phyloP scores from a whole-genome alignment of 2,329 filamentous ascomycete genomes.

The Ophiostoma sp. region DNA sequence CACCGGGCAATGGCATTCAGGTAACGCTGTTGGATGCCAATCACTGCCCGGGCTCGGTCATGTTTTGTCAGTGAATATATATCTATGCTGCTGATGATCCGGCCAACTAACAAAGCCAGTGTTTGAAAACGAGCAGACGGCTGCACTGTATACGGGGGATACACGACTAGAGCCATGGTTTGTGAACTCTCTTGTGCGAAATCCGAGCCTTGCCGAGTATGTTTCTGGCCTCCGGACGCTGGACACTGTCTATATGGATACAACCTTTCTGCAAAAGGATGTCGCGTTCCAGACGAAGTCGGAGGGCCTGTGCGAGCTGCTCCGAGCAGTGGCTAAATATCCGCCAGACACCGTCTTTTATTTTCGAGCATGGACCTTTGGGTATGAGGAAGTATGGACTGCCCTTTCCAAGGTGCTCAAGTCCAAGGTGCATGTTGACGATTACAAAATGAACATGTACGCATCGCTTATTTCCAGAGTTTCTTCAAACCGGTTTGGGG shows the following conservation, averaged over 20 bases:
- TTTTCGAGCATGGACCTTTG: constrained; percentile 84
- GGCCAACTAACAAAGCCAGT: constrained; percentile 39
- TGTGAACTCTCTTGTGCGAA: constrained; percentile 65
- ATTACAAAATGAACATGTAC: constrained; percentile 73
- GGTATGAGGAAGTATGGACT: constrained; percentile 84
- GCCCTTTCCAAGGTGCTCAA: constrained; percentile 53
- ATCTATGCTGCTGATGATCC: too few species aligned
- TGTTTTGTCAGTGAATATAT: constrained; percentile 60
- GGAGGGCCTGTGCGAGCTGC: constrained; percentile 67
- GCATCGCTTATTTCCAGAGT: constrained; percentile 38
- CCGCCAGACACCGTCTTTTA: constrained; percentile 73
- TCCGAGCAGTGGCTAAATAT: constrained; percentile 63
- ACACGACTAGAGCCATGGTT: constrained; percentile 83
- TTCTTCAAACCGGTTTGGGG: not conserved
- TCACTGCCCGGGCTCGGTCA: constrained; percentile 82
- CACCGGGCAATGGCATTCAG: constrained; percentile 60
- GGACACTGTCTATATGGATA: constrained; percentile 84
- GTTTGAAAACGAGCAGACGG: constrained; percentile 66
- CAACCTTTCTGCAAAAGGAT: constrained; percentile 56
- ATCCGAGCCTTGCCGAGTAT: constrained; percentile 71
- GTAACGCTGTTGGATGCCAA: constrained; percentile 89
- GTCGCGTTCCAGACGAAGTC: constrained; percentile 56
- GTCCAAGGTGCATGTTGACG: constrained; percentile 68
- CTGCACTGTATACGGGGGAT: constrained; percentile 84
- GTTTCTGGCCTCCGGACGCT: constrained; percentile 59